A percentile compares a stretch with the other conserved stretches of the same genome.
Conservation (phyloP, 2,329 filamentous ascomycete genomes). For the Colletotrichum acutatum region DNA sequence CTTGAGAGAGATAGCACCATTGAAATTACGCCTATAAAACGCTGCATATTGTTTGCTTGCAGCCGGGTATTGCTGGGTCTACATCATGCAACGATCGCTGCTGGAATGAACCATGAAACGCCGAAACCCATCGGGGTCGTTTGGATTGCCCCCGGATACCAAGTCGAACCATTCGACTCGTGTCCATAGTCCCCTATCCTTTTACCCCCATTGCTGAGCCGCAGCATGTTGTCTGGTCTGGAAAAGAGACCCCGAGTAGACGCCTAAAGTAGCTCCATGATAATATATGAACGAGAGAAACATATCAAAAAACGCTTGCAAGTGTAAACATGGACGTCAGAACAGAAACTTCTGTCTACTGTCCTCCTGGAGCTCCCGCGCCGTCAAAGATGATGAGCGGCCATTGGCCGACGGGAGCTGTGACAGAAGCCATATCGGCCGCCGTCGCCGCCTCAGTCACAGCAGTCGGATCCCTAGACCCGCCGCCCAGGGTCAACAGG, state of each 20-base stretch:
- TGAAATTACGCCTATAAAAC: neutral
- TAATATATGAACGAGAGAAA: neutral
- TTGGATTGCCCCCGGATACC: neutral
- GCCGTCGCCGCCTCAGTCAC: constrained; percentile 31
- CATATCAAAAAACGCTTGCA: neutral
- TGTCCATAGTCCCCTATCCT: neutral
- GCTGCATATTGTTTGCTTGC: neutral
- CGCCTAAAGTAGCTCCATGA: constrained; percentile 15
- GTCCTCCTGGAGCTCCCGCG: constrained; percentile 1
- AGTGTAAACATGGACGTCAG: neutral
- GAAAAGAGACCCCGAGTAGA: neutral
- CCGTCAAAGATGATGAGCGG: constrained; percentile 30
- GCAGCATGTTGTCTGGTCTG: neutral
- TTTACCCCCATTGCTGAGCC: neutral
- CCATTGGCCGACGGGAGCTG: constrained; percentile 30
- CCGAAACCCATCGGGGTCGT: neutral
- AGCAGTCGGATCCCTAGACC: constrained; percentile 13
- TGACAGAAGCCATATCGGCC: constrained; percentile 25
- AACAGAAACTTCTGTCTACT: neutral
- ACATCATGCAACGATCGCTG: neutral
- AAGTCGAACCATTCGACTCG: constrained; percentile 1
- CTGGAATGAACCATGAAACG: constrained; percentile 3
- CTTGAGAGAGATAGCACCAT: neutral
- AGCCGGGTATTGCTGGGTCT: constrained; percentile 19
- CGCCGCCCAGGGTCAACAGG: constrained; percentile 57